Evolutionary conservation across 208 protist species (phyloP).

Genomic region (Naegleria lovaniensis): DNA sequence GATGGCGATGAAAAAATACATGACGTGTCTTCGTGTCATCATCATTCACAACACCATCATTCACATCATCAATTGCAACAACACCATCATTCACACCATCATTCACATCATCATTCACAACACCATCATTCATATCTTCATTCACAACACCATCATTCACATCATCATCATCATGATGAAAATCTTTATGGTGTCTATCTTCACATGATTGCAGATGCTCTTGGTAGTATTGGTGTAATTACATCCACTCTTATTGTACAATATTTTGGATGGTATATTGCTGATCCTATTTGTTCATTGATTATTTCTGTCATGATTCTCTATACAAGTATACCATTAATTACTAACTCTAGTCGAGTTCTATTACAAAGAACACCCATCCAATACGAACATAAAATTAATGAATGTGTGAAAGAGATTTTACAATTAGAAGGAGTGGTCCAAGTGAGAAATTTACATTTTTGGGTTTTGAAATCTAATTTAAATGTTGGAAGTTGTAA

Average conservation of each 20-base stretch:
- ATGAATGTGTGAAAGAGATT: background rate
- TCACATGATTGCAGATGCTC: conserved; percentile 73
- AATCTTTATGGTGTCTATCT: conserved; percentile 74
- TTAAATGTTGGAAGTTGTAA: background rate
- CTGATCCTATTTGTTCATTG: conserved; percentile 65
- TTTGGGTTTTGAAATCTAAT: conserved; percentile 16
- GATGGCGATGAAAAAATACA: background rate
- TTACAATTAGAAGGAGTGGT: background rate
- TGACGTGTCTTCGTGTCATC: background rate
- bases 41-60: conserved; percentile 13
- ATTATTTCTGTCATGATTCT: conserved; percentile 63
- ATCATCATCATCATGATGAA: conserved; percentile 46
- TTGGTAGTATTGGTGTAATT: conserved; percentile 74
- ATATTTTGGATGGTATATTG: conserved; percentile 54
- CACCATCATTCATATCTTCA: no score
- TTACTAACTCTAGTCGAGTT: background rate
- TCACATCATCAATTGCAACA: background rate
- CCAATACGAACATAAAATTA: background rate
- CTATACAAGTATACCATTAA: conserved; percentile 60
- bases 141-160: no score
- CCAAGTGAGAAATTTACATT: background rate
- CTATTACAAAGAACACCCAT: background rate
- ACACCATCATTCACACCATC: background rate
- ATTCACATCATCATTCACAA: conserved; percentile 14
- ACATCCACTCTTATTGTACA: conserved; percentile 62